These are phyloP conservation scores for Hyaloperonospora brassicae DNA, from an alignment of 352 stramenopile species.

Conservation along the genomic window DNA sequence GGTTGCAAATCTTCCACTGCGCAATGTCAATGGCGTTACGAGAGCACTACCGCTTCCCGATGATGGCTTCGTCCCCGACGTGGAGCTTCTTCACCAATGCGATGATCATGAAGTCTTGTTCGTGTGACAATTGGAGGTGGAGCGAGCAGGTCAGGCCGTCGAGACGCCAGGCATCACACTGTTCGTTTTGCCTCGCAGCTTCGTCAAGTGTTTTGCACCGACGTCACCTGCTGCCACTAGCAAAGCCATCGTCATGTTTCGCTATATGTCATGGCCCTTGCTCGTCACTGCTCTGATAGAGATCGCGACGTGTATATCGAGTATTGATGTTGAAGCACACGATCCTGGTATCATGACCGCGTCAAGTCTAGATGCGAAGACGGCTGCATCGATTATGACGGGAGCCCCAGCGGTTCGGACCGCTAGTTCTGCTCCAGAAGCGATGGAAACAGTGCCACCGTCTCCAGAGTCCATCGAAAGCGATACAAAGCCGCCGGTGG, in stretches of 20 bases:
- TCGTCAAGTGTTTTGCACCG: neutral
- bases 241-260: conserved; percentile 14
- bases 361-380: conserved; percentile 8
- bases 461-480: too few relatives aligned
- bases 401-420: conserved; percentile 1
- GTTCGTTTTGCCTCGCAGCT: conserved; percentile 10
- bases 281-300: conserved; percentile 7
- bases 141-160: neutral
- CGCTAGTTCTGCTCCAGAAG: conserved; percentile 8
- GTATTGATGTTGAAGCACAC: conserved; percentile 13
- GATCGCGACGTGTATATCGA: conserved; percentile 9
- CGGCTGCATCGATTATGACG: neutral
- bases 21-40: conserved; percentile 17
- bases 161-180: conserved; percentile 3
- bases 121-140: neutral
- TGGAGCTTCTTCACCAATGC: conserved; percentile 20
- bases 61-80: conserved; percentile 17
- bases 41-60: conserved; percentile 1
- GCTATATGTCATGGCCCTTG: conserved; percentile 10
- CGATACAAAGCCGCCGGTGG: neutral
- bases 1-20: too few relatives aligned
- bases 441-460: conserved; percentile 2
- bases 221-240: conserved; percentile 1
- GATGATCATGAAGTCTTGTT: neutral
- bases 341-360: conserved; percentile 8